Evolutionary conservation across 2,329 filamentous ascomycete species (phyloP).

Genomic region (Cladosporium sp.): DNA sequence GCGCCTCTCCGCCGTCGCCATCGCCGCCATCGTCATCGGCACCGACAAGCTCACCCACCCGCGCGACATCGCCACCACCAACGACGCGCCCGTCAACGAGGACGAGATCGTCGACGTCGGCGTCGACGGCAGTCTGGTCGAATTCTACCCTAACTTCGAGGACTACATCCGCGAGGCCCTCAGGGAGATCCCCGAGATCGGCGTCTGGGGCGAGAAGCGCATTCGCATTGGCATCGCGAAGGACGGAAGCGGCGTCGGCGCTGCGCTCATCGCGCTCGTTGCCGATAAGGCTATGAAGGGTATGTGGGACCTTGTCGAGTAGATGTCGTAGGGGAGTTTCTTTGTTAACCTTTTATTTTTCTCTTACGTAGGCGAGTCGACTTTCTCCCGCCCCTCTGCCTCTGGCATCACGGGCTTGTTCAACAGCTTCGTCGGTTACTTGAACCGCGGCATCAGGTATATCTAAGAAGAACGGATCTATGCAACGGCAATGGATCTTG

Average conservation of each 20-base stretch:
- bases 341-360: not conserved
- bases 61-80: conserved; percentile 28
- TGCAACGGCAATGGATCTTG: too few species aligned
- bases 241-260: conserved; percentile 93
- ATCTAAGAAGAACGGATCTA: not conserved
- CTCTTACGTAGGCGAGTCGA: not conserved
- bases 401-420: conserved; percentile 4
- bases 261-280: conserved; percentile 88
- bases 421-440: conserved; percentile 16
- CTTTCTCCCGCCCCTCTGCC: conserved; percentile 1
- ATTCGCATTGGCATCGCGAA: conserved; percentile 95
- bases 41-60: conserved; percentile 63
- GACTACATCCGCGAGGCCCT: conserved; percentile 83
- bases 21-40: conserved; percentile 78
- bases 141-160: conserved; percentile 93
- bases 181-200: conserved; percentile 71
- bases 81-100: conserved; percentile 37
- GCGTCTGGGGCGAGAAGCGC: conserved; percentile 71
- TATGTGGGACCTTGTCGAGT: conserved; percentile 1
- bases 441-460: conserved; percentile 21
- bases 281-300: conserved; percentile 56
- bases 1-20: conserved; percentile 79
- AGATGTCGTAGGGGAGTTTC: not conserved
- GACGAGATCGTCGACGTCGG: conserved; percentile 80
- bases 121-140: conserved; percentile 89